These are phyloP conservation scores for Yarrowia hollandica DNA, from an alignment of 805 yeast genomes.

Conservation along the genomic window DNA sequence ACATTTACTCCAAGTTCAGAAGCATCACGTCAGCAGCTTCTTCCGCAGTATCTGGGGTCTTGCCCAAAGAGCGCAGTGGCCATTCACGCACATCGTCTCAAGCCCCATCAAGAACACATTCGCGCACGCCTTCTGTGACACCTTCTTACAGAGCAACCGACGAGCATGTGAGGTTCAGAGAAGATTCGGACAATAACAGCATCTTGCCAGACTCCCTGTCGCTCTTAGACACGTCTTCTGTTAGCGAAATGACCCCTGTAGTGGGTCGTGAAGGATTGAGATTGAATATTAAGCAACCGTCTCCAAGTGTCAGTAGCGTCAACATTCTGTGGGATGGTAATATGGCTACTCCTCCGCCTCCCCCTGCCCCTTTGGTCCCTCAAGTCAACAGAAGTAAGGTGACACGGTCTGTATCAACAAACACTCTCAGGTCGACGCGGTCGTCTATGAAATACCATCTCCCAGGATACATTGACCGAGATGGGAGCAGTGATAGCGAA, in stretches of 20 bases:
- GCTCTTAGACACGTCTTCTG: slow-evolving; percentile 18
- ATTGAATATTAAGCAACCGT: slow-evolving; percentile 12
- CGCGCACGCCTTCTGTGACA: slow-evolving; percentile 3
- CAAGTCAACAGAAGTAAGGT: slow-evolving; percentile 14
- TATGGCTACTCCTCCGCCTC: slow-evolving; percentile 18
- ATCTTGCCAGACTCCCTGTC: slow-evolving; percentile 19
- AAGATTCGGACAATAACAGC: slow-evolving; percentile 15
- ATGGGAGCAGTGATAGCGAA: slow-evolving; percentile 37
- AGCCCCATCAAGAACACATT: neutral
- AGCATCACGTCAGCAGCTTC: slow-evolving; percentile 35
- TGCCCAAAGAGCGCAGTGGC: slow-evolving; percentile 25
- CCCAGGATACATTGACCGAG: slow-evolving; percentile 30
- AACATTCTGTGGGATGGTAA: slow-evolving; percentile 23
- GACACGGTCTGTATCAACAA: slow-evolving; percentile 18
- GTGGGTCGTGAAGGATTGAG: neutral
- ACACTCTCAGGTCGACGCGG: slow-evolving; percentile 13
- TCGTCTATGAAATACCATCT: slow-evolving; percentile 23
- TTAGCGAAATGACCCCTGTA: slow-evolving; percentile 23
- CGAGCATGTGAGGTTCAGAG: slow-evolving; percentile 7
- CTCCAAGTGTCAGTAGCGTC: slow-evolving; percentile 16
- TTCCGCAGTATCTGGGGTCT: slow-evolving; percentile 34
- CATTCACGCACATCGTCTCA: neutral
- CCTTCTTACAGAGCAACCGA: neutral
- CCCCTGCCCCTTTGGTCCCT: neutral
- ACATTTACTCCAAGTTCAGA: slow-evolving; percentile 34